Conservation (phyloP, 495 filamentous ascomycete species). For the Thermothielavioides terrestris region DNA sequence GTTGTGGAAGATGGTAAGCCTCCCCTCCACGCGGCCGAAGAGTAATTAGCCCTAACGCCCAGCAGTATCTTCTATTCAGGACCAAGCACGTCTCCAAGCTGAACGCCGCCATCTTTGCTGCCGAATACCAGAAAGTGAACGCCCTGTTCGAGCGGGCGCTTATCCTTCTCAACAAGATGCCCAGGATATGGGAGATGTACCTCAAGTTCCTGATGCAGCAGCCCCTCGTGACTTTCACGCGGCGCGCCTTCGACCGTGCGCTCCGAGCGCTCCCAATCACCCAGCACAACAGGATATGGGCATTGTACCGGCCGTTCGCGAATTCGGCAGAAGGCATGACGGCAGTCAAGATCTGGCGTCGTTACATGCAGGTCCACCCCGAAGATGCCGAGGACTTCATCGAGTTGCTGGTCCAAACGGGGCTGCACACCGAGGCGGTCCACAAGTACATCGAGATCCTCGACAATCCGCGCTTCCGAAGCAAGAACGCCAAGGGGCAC, state of each 20-base stretch:
- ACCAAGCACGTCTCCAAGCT: constrained; percentile 72
- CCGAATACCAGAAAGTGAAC: constrained; percentile 90
- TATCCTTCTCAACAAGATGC: constrained; percentile 98
- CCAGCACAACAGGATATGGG: constrained; percentile 97
- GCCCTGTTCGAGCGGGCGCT: constrained; percentile 89
- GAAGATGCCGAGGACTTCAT: constrained; percentile 96
- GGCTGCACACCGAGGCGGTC: constrained; percentile 84
- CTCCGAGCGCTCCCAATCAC: constrained; percentile 91
- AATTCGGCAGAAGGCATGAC: constrained; percentile 88
- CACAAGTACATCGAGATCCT: constrained; percentile 89
- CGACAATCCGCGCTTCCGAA: constrained; percentile 84
- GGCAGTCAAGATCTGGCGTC: constrained; percentile 84
- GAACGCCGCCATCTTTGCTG: constrained; percentile 71
- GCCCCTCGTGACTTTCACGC: constrained; percentile 82
- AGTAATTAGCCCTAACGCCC: constrained; percentile 13
- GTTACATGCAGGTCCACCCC: constrained; percentile 97
- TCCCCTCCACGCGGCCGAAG: not conserved
- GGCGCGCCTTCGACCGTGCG: constrained; percentile 88
- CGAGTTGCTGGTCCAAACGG: constrained; percentile 71
- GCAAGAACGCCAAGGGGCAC: constrained; percentile 86
- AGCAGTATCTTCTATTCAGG: constrained; percentile 78
- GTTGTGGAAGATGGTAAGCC: constrained; percentile 87
- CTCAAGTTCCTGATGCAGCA: constrained; percentile 84
- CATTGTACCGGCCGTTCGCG: constrained; percentile 82
- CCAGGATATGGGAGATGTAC: constrained; percentile 97